Percentiles rank a stretch among this genome's conserved stretches.
Evolutionary conservation across 305 asterid species (phyloP).

Genomic region (Plantago rigida): DNA sequence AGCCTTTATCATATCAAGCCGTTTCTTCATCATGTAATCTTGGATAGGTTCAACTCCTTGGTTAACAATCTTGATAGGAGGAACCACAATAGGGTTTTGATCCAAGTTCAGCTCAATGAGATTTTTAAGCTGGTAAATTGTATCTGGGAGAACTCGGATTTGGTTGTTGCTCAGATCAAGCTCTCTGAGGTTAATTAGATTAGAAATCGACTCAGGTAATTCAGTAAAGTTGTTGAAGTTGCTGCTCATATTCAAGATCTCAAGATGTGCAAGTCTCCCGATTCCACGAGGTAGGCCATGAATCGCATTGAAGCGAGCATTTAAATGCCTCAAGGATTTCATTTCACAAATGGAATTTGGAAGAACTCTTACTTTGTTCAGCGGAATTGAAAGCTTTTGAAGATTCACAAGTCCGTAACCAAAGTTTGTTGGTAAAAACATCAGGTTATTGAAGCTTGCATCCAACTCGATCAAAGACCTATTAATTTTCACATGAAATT

Average conservation of each 20-base stretch:
- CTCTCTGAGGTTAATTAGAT: slow-evolving; percentile 42
- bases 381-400: slow-evolving; percentile 32
- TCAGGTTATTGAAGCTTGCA: slow-evolving; percentile 51
- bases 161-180: slow-evolving; percentile 69
- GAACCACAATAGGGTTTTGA: slow-evolving; percentile 52
- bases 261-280: slow-evolving; percentile 41
- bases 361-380: slow-evolving; percentile 48
- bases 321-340: slow-evolving; percentile 40
- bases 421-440: slow-evolving; percentile 46
- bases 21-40: slow-evolving; percentile 49
- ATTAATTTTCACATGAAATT: not conserved
- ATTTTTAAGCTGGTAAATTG: slow-evolving; percentile 33
- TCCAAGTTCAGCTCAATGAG: slow-evolving; percentile 40
- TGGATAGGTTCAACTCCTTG: slow-evolving; percentile 41
- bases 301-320: slow-evolving; percentile 54
- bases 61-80: slow-evolving; percentile 39
- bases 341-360: slow-evolving; percentile 54
- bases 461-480: slow-evolving; percentile 59
- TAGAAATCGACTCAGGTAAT: slow-evolving; percentile 44
- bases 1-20: slow-evolving; percentile 31
- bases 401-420: slow-evolving; percentile 54
- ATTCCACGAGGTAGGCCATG: slow-evolving; percentile 42
- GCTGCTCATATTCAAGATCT: slow-evolving; percentile 46
- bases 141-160: slow-evolving; percentile 41
- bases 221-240: slow-evolving; percentile 49